A percentile compares a stretch with the other conserved stretches of the same genome.
Evolutionary conservation across 2,329 filamentous ascomycete species (phyloP).

Genomic region (Exophiala bonariae): DNA sequence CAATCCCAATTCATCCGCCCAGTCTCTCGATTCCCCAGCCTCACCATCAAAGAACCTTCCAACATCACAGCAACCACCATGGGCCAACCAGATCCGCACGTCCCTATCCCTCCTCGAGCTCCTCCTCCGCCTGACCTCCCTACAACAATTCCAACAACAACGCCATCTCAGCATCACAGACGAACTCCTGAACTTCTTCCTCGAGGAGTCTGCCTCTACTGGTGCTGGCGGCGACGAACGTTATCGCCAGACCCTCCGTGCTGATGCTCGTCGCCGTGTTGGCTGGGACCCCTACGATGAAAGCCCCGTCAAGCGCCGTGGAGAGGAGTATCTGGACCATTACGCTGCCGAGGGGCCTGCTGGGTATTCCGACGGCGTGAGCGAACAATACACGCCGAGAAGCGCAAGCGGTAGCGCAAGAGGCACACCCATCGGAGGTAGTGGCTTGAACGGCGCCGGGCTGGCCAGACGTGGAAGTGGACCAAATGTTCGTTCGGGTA

Average conservation of each 20-base stretch:
- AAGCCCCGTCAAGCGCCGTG: conserved; percentile 64
- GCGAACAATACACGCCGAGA: no score
- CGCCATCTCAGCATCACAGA: conserved; percentile 89
- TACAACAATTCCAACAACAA: conserved; percentile 89
- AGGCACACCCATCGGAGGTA: no score
- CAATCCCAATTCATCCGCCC: conserved; percentile 25
- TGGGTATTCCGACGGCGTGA: conserved; percentile 8
- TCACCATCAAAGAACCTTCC: conserved; percentile 24
- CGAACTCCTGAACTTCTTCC: conserved; percentile 84
- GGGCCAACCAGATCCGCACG: conserved; percentile 57
- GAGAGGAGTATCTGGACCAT: conserved; percentile 64
- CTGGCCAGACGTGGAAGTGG: background rate
- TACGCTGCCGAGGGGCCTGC: conserved; percentile 29
- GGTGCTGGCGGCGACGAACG: conserved; percentile 64
- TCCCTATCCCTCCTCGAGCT: conserved; percentile 84
- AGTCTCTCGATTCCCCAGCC: conserved; percentile 7
- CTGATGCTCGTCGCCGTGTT: conserved; percentile 61
- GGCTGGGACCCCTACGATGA: conserved; percentile 74
- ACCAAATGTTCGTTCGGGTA: background rate
- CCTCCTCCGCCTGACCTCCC: conserved; percentile 77
- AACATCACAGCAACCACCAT: conserved; percentile 50
- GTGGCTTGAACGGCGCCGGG: no score
- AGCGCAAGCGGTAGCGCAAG: no score
- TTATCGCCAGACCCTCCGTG: conserved; percentile 59
- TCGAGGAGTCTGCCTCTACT: conserved; percentile 67